Percentiles rank a stretch among this genome's conserved stretches.
Conservation (phyloP, 805 yeast species). For the Metschnikowia matae region DNA sequence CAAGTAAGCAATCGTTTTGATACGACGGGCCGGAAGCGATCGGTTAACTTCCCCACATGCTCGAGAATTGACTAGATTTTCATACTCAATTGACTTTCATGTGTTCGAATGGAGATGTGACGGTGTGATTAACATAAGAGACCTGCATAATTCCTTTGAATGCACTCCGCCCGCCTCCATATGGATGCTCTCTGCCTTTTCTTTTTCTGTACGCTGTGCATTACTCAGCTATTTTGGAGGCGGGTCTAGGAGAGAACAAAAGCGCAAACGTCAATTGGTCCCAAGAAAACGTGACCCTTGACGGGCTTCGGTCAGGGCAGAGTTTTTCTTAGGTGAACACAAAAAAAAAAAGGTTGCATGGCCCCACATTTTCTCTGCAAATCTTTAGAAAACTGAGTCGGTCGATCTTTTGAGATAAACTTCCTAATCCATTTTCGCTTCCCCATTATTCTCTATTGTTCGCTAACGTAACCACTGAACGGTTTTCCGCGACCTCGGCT, state of each 20-base stretch:
- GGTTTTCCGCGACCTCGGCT: background rate
- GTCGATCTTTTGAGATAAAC: background rate
- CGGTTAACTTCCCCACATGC: background rate
- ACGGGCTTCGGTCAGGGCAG: background rate
- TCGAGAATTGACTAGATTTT: background rate
- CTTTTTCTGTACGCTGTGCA: conserved; percentile 3
- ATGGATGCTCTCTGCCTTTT: background rate
- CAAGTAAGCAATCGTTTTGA: background rate
- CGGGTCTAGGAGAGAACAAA: background rate
- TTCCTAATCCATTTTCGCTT: background rate
- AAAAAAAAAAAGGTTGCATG: background rate
- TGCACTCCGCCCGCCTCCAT: conserved; percentile 1
- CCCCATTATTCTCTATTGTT: background rate
- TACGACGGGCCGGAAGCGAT: background rate
- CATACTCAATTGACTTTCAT: background rate
- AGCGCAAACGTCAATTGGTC: background rate
- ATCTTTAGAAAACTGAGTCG: background rate
- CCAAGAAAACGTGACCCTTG: background rate
- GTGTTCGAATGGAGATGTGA: background rate
- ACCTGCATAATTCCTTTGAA: background rate
- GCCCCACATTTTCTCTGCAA: background rate
- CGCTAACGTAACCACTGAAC: conserved; percentile 1
- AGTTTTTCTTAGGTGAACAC: background rate
- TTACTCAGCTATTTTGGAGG: background rate
- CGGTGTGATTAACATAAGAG: background rate